Base-by-base conservation (phyloP, 305 asterid species). In the Fraxinus baroniana region DNA sequence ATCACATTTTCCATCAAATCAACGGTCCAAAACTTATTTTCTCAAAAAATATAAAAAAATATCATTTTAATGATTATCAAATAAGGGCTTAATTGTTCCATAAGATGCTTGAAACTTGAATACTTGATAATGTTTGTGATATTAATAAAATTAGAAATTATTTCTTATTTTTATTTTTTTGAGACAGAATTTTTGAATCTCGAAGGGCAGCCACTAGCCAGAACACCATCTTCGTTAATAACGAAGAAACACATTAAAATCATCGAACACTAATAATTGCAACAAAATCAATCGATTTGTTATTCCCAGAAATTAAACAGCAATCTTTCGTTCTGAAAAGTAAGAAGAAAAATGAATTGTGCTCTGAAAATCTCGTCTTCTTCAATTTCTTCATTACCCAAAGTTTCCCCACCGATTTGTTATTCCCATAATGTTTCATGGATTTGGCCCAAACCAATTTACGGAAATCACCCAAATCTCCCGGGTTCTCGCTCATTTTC, bases 351-450 rank as follows among this genome's bases (percentile, higher is more conserved):
- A 83, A 91, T 91, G 93, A 90, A 85, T 35, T 78, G 49, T 82
- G 81, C 89, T 76, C 76, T 84, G 82, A 86, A 77, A 73, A 82
- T 86, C 12, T 80, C 88, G 30, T 77, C 75, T 81, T 83, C 89
- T 17, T 82, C 90, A 30, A 76, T 83, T 36, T 71, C 85, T 39
- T 84, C 88, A 12, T 64, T 84, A 68, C 85, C 87, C 66, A 86
- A 70, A 71, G 26, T 79, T 68, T 46, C 74, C 77, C 80, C 87
- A 70, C 15, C 26, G 41, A 78, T 83, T 84, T 55, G 64, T 52
- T 52, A 80, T 64, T 79, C 75, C 82, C 72, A 32, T 20, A 82
- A 71, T n/a, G 83, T 77, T 36, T 84, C 85, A 82, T 7, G 80
- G 22, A 60, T 87, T 82, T 17, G 81, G 52, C 83, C 84, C 80